A percentile compares a stretch with the other conserved stretches of the same genome.
phyloP scores from a whole-genome alignment of 164 flowering plant genomes.

The Aristolochia contorta region DNA sequence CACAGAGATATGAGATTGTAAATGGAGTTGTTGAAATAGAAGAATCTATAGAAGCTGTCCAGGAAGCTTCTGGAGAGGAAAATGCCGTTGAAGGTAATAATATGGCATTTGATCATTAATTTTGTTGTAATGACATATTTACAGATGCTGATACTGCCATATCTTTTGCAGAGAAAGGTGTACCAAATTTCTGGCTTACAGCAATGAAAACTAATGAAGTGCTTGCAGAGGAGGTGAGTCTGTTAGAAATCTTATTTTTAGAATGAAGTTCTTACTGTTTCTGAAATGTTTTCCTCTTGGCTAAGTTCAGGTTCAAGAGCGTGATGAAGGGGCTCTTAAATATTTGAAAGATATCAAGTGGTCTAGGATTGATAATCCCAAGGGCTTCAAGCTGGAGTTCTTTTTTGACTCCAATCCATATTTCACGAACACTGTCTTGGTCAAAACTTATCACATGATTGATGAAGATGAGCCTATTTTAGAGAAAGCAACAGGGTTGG shows the following conservation, averaged over 20 bases:
- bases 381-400: conserved; percentile 94
- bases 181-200: conserved; percentile 81
- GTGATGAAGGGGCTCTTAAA: conserved; percentile 87
- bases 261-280: background rate
- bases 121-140: too few relatives aligned
- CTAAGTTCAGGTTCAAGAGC: conserved; percentile 53
- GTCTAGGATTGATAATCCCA: conserved; percentile 62
- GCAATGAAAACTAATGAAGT: conserved; percentile 84
- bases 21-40: conserved; percentile 71
- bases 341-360: conserved; percentile 85
- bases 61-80: conserved; percentile 20
- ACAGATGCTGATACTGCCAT: background rate
- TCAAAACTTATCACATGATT: conserved; percentile 86
- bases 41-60: conserved; percentile 35
- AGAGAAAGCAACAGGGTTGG: conserved; percentile 88
- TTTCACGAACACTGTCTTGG: conserved; percentile 68
- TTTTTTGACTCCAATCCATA: conserved; percentile 74
- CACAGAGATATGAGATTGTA: conserved; percentile 77
- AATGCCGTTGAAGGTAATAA: conserved; percentile 30
- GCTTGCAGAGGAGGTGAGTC: conserved; percentile 54
- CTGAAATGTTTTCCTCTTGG: background rate
- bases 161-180: conserved; percentile 55
- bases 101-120: too few relatives aligned
- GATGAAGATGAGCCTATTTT: conserved; percentile 90
- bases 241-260: background rate